phyloP scores from a whole-genome alignment of 495 filamentous ascomycete genomes.

The Talaromyces wortmannii region DNA sequence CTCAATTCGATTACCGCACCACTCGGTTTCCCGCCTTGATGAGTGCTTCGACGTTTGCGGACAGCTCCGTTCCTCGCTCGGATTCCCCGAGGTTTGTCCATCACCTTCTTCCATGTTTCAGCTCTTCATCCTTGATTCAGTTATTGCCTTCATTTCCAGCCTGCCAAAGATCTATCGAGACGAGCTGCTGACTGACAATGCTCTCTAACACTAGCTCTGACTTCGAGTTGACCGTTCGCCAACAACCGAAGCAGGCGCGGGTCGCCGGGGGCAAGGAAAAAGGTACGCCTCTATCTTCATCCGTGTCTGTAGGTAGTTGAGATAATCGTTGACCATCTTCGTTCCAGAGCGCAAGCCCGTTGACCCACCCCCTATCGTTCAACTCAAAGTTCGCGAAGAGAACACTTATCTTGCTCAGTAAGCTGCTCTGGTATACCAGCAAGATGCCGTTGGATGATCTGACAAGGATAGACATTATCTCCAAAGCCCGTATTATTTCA shows the following conservation, averaged over 20 bases:
- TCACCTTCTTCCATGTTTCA: conserved; percentile 4
- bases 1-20: background rate
- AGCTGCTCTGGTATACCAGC: conserved; percentile 15
- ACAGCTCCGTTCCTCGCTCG: conserved; percentile 25
- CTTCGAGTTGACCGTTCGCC: conserved; percentile 57
- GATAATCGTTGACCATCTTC: background rate
- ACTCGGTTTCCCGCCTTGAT: conserved; percentile 32
- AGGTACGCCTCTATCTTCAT: conserved; percentile 27
- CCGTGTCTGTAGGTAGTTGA: background rate
- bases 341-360: conserved; percentile 81
- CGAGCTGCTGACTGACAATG: conserved; percentile 26
- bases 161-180: background rate
- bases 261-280: conserved; percentile 71
- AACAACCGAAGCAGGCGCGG: conserved; percentile 59
- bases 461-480: conserved; percentile 54
- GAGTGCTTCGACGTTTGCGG: conserved; percentile 39
- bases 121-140: background rate
- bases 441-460: conserved; percentile 3
- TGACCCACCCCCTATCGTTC: conserved; percentile 89
- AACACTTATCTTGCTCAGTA: conserved; percentile 66
- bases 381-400: conserved; percentile 65
- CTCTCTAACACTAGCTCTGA: conserved; percentile 41
- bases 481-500: conserved; percentile 76
- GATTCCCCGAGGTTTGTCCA: conserved; percentile 9
- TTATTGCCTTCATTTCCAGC: background rate